Conservation (phyloP, 83 land plant species). For the Picea abies region DNA sequence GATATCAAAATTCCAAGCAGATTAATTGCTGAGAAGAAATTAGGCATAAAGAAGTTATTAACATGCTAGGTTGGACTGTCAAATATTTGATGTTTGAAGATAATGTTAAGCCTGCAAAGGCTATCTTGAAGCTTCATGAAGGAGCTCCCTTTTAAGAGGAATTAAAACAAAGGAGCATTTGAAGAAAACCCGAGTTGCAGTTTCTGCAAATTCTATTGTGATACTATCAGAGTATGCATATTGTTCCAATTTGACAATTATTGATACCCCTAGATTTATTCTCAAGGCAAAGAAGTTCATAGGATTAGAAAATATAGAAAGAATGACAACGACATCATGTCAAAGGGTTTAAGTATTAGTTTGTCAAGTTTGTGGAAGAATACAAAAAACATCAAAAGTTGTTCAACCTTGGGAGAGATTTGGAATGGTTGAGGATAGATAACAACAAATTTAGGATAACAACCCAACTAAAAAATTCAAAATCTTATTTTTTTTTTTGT, state of each 20-base stretch:
- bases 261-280: conserved; percentile 96
- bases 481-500: no score
- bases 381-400: no score
- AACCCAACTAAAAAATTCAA: no score
- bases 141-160: not conserved
- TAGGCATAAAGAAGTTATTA: conserved; percentile 49
- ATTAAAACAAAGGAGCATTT: conserved; percentile 74
- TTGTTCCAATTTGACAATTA: conserved; percentile 94
- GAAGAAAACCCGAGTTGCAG: conserved; percentile 73
- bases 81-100: not conserved
- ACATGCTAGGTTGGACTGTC: not conserved
- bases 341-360: no score
- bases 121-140: no score
- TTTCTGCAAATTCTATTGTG: conserved; percentile 89
- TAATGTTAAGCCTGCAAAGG: not conserved
- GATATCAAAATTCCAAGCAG: conserved; percentile 52
- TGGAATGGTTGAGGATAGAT: no score
- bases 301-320: no score
- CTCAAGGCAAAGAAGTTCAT: conserved; percentile 59
- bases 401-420: no score
- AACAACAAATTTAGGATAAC: no score
- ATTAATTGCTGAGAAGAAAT: conserved; percentile 50
- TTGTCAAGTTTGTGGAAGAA: no score
- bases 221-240: conserved; percentile 99
- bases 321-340: no score